phyloP scores from a whole-genome alignment of 1,139 yeast genomes.

The Candida neerlandica region DNA sequence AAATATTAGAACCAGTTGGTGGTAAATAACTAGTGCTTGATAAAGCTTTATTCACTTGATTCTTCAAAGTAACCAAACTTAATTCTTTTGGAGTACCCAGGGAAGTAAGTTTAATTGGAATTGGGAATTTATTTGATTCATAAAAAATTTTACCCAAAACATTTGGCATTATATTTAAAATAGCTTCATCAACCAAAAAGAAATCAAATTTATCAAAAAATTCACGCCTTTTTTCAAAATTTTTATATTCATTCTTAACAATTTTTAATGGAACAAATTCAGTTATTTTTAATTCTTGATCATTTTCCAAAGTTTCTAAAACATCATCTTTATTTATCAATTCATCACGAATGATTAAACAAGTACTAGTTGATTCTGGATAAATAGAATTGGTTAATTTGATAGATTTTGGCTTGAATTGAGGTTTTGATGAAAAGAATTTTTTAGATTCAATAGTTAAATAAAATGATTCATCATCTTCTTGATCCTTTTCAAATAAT shows the following conservation, averaged over 20 bases:
- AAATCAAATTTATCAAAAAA: slow-evolving; percentile 63
- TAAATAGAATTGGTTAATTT: slow-evolving; percentile 53
- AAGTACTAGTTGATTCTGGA: slow-evolving; percentile 54
- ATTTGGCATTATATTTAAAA: slow-evolving; percentile 79
- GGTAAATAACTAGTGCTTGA: slow-evolving; percentile 63
- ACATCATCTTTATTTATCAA: slow-evolving; percentile 59
- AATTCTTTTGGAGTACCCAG: slow-evolving; percentile 40
- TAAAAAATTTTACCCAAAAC: slow-evolving; percentile 81
- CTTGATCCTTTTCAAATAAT: slow-evolving; percentile 45
- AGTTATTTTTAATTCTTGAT: slow-evolving; percentile 47
- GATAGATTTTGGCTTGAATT: slow-evolving; percentile 73
- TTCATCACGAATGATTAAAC: slow-evolving; percentile 74
- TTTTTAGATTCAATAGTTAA: slow-evolving; percentile 67
- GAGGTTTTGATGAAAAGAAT: slow-evolving; percentile 61
- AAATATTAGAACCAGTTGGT: slow-evolving; percentile 73
- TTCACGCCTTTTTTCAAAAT: slow-evolving; percentile 71
- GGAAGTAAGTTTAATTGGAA: slow-evolving; percentile 60
- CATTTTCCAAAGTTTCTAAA: slow-evolving; percentile 61
- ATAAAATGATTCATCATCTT: slow-evolving; percentile 56
- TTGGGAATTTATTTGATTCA: slow-evolving; percentile 62
- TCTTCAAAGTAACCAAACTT: slow-evolving; percentile 57
- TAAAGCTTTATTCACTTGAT: slow-evolving; percentile 61
- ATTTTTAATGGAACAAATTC: slow-evolving; percentile 58
- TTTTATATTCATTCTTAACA: slow-evolving; percentile 66
- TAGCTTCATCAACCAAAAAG: slow-evolving; percentile 81